Evolutionary conservation across 805 yeast species (phyloP), one percentile per base, ranked within the genome.

Genomic region (Cyberlindnera lachancei): DNA sequence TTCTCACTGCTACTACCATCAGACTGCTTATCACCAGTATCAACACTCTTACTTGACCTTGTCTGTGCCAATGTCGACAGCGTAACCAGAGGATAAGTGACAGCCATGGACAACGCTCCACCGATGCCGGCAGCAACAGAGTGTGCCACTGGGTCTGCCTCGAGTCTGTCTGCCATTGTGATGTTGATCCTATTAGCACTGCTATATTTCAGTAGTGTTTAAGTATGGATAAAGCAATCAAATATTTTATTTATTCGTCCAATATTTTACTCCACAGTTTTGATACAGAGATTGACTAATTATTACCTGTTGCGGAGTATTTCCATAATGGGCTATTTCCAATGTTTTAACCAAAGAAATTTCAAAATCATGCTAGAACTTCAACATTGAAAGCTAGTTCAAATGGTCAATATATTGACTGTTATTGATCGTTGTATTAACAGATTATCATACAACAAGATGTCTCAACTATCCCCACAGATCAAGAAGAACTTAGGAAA

Each of bases 121-220:
- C 95, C 95, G 6, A 88, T 79, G 22, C 95, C 95, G 9, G 96
- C 97, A 6, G 95, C 82, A 9, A 88, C 57, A n/a, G 96, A 96
- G 52, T 88, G 96, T 11, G 92, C 86, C 5, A 41, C 35, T 3
- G 56, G 56, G 27, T 50, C 52, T 11, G 43, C 50, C 27, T 43
- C 35, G 14, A 50, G 35, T 40, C 55, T 46, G 23, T 40, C 41
- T 14, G 52, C 18, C 53, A 48, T 50, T 12, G 7, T 31, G 16
- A 12, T 22, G 11, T 22, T 9, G 24, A 22, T 12, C 22, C 11
- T 3, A 3, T 19, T 18, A 5, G 20, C 9, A 6, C n/a, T n/a
- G n/a, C n/a, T 25, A 19, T 11, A 19, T 11, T 7, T 7, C 15
- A 23, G n/a, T 23, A 11, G 7, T 19, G 22, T 19, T 19, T 19